Base-by-base conservation (phyloP, 805 yeast species). In the Monosporozyma aerobia region DNA sequence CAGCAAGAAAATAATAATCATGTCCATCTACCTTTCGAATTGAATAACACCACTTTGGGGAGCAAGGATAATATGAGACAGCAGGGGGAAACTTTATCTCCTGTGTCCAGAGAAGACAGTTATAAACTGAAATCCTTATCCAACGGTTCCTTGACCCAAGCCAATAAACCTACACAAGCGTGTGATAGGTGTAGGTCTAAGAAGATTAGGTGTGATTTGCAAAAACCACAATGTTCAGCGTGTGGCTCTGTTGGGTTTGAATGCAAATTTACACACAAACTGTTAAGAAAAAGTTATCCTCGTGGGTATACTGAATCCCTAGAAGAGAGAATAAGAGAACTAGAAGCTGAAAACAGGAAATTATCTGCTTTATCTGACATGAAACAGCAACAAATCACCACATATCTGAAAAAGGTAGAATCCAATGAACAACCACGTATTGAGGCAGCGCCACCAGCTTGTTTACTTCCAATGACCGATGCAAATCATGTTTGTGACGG, bases 271-370 rank as follows among this genome's bases (percentile, higher is more conserved):
- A 82, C 90, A 16, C 96, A 90, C 64, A 84, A 85, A 59, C 73
- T 90, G n/a, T 79, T 90, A 0, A 76, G 97, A 53, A 74, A 90
- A 56, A 92, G 96, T 0, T 90, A 84, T 62, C 97, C 97, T 9
- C 77, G 95, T 64, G 97, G 97, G 0, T 90, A 90, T 62, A 90
- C 97, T 0, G 97, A 90, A 69, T 83, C 90, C 2, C 68, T 90
- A 51, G 97, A 90, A 64, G 95, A 88, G 62, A 73, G 96, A 49
- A 83, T 90, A n/a, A 74, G 96, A 49, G 94, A 85, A 63, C 73
- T 90, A 23, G 96, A 89, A 65, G 79, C 84, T 3, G 95, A 89
- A 61, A 88, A 87, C 65, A 79, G 81, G 57, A 77, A 85, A 61
- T 68, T 90, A 29, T 74, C 78, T 35, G 85, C 87, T 5, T 46